Percentiles rank a stretch among this genome's conserved stretches.
phyloP scores from a whole-genome alignment of 495 filamentous ascomycete species.

The Massariosphaeria phaeospora region DNA sequence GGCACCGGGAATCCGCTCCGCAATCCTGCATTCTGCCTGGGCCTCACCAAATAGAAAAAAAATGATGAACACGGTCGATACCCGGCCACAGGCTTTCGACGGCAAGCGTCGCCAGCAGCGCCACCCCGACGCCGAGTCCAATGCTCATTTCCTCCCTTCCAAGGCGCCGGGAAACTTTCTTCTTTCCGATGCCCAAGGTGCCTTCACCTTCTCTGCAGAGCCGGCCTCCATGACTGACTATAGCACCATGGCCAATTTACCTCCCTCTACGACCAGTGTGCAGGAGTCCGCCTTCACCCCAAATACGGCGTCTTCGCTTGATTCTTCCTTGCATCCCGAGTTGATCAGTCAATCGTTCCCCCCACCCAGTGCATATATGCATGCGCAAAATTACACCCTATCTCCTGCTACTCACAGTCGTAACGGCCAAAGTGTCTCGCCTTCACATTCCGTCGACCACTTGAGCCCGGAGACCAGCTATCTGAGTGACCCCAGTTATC shows the following conservation, averaged over 20 bases:
- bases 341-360: constrained; percentile 23
- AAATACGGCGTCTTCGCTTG: constrained; percentile 25
- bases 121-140: constrained; percentile 21
- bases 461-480: constrained; percentile 28
- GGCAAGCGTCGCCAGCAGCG: constrained; percentile 20
- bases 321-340: constrained; percentile 26
- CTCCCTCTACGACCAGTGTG: constrained; percentile 1
- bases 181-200: constrained; percentile 15
- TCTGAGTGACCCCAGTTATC: constrained; percentile 26
- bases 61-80: constrained; percentile 19
- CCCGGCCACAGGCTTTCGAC: constrained; percentile 19
- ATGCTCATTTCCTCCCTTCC: constrained; percentile 14
- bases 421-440: constrained; percentile 25
- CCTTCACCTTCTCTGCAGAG: constrained; percentile 27
- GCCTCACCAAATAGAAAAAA: constrained; percentile 1
- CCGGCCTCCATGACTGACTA: constrained; percentile 25
- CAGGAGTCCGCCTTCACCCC: constrained; percentile 25
- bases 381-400: constrained; percentile 16
- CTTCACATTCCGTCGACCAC: constrained; percentile 30
- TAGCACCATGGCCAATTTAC: constrained; percentile 7
- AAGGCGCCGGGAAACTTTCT: constrained; percentile 9
- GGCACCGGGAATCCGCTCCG: background rate
- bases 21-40: constrained; percentile 12
- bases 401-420: constrained; percentile 17
- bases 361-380: constrained; percentile 8